Percentiles rank a stretch among this genome's conserved stretches.
These are phyloP conservation scores for Penicillium sp. DNA, from an alignment of 2,329 filamentous ascomycete genomes.

Conservation along the genomic window DNA sequence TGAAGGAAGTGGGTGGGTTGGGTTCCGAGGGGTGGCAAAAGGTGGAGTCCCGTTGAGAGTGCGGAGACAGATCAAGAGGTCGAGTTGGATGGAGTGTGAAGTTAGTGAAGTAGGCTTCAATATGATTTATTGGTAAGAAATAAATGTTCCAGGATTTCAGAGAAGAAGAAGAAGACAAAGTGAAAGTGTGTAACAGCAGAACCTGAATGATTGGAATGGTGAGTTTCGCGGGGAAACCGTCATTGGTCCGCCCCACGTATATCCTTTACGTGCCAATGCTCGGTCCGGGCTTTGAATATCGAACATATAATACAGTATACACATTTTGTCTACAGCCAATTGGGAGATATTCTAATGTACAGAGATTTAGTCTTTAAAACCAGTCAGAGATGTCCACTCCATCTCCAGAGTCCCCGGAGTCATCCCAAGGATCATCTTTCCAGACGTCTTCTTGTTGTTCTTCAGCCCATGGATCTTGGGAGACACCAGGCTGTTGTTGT, in stretches of 20 bases:
- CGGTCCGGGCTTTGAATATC: not conserved
- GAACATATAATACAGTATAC: not conserved
- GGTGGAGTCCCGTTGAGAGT: not conserved
- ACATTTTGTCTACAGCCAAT: not conserved
- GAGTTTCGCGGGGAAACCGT: not conserved
- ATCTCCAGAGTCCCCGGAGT: constrained; percentile 12
- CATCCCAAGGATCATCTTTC: constrained; percentile 21
- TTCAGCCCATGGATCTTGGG: constrained; percentile 31
- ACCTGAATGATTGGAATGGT: not conserved
- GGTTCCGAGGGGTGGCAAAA: constrained; percentile 10
- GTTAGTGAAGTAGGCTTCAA: not conserved
- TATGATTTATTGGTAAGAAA: not conserved
- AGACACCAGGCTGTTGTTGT: constrained; percentile 20
- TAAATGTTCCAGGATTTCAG: not conserved
- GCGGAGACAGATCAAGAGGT: not conserved
- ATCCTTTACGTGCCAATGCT: not conserved
- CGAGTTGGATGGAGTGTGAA: not conserved
- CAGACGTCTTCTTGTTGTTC: constrained; percentile 23
- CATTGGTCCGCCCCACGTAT: constrained; percentile 1
- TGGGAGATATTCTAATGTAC: not conserved
- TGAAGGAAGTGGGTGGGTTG: constrained; percentile 8
- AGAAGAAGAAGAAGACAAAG: not conserved
- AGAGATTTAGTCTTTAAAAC: not conserved
- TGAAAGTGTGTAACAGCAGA: not conserved
- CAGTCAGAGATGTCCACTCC: constrained; percentile 4